A percentile compares a stretch with the other conserved stretches of the same genome.
Conservation (phyloP, 352 stramenopile genomes). For the Globisporangium polare region DNA sequence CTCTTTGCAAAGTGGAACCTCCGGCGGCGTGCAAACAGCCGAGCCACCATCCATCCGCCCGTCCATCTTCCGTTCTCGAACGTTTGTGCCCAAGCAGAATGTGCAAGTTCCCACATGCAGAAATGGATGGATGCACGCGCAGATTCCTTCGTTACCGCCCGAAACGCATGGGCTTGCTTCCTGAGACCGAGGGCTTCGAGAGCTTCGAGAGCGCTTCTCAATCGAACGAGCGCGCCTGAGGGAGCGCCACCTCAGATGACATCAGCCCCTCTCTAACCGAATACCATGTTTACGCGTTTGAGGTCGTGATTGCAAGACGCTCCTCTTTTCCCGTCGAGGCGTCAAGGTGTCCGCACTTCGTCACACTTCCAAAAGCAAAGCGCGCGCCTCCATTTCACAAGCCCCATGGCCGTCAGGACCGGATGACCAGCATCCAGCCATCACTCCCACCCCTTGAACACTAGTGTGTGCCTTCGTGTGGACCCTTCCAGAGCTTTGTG, state of each 20-base stretch:
- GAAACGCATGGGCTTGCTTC: not conserved
- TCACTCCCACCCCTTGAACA: no score
- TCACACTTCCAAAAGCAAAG: not conserved
- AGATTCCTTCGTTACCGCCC: not conserved
- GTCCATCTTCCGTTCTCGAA: slow-evolving; percentile 2
- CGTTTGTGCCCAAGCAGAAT: slow-evolving; percentile 2
- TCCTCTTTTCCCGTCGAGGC: no score
- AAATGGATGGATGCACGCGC: no score
- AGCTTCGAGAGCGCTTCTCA: no score
- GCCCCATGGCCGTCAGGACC: no score
- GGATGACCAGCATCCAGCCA: no score
- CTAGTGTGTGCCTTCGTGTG: no score
- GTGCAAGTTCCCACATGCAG: not conserved
- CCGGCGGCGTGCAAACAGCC: not conserved
- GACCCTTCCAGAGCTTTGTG: not conserved
- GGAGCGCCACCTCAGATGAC: not conserved
- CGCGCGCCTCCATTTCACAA: no score
- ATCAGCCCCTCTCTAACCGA: not conserved
- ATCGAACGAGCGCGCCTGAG: not conserved
- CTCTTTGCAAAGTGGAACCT: not conserved
- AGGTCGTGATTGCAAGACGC: not conserved
- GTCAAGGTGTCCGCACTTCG: not conserved
- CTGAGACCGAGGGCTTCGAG: not conserved
- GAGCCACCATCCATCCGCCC: no score
- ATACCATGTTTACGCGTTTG: not conserved